Conservation (phyloP, 2,329 filamentous ascomycete genomes). For the Periconia sp. region DNA sequence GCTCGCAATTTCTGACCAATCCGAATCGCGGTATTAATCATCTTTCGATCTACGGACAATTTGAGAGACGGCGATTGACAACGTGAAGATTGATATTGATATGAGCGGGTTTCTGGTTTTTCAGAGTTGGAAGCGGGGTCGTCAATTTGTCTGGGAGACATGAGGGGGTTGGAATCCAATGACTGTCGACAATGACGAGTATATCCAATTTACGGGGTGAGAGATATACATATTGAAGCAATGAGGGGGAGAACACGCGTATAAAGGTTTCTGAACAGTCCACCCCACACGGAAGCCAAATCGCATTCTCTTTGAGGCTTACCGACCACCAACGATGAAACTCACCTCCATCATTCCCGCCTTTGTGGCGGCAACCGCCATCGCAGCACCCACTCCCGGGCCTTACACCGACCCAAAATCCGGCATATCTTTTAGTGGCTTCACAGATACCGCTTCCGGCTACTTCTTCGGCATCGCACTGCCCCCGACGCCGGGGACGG, state of each 20-base stretch:
- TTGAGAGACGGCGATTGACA: not conserved
- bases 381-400: slow-evolving; percentile 18
- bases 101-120: no score
- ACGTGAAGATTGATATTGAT: not conserved
- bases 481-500: slow-evolving; percentile 40
- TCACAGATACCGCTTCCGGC: slow-evolving; percentile 27
- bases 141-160: not conserved
- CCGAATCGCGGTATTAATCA: not conserved
- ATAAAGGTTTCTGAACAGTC: not conserved
- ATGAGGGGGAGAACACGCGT: not conserved
- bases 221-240: not conserved
- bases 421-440: slow-evolving; percentile 28
- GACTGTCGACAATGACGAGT: not conserved
- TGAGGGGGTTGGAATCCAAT: not conserved
- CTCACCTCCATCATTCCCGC: slow-evolving; percentile 12
- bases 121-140: no score
- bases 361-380: slow-evolving; percentile 11
- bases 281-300: not conserved
- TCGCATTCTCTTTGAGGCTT: not conserved
- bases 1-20: not conserved
- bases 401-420: slow-evolving; percentile 32
- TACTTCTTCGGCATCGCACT: slow-evolving; percentile 55
- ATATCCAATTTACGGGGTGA: not conserved
- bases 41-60: not conserved
- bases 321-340: slow-evolving; percentile 20